Conservation (phyloP, 2,329 filamentous ascomycete genomes). For the Lachnellula occidentalis region DNA sequence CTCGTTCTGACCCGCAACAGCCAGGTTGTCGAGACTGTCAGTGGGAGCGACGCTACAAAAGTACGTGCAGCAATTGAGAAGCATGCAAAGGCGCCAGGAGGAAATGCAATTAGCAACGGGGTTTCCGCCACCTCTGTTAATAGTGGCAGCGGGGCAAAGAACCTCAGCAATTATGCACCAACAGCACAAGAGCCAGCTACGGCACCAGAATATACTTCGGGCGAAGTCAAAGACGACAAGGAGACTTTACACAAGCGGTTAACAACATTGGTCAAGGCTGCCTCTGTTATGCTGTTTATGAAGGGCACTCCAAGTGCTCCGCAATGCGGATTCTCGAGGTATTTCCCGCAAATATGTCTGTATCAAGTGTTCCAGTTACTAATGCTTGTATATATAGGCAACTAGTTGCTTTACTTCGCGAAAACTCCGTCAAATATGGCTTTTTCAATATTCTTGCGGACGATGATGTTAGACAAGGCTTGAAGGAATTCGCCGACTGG, state of each 20-base stretch:
- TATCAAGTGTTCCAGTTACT: background rate
- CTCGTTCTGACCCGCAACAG: conserved; percentile 76
- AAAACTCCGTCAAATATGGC: conserved; percentile 89
- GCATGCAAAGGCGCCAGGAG: conserved; percentile 46
- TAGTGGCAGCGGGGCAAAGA: conserved; percentile 37
- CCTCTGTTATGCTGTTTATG: conserved; percentile 98
- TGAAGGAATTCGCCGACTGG: conserved; percentile 99
- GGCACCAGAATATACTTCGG: conserved; percentile 23
- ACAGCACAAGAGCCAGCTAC: conserved; percentile 20
- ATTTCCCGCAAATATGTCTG: background rate
- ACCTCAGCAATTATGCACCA: conserved; percentile 22
- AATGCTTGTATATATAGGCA: conserved; percentile 47
- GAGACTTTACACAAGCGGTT: conserved; percentile 82
- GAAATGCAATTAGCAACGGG: conserved; percentile 7
- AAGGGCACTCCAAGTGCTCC: conserved; percentile 87
- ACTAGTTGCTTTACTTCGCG: conserved; percentile 77
- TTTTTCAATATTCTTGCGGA: conserved; percentile 99
- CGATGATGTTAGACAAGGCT: conserved; percentile 89
- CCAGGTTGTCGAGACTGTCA: conserved; percentile 75
- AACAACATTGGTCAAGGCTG: conserved; percentile 82
- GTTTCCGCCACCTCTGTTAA: conserved; percentile 13
- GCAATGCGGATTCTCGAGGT: conserved; percentile 79
- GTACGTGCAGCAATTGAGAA: conserved; percentile 82
- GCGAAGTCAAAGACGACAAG: conserved; percentile 57
- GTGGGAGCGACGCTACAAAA: conserved; percentile 81